A percentile compares a stretch with the other conserved stretches of the same genome.
phyloP scores from a whole-genome alignment of 1,284 basidiomycete genomes.

The Calocybe gambosa region DNA sequence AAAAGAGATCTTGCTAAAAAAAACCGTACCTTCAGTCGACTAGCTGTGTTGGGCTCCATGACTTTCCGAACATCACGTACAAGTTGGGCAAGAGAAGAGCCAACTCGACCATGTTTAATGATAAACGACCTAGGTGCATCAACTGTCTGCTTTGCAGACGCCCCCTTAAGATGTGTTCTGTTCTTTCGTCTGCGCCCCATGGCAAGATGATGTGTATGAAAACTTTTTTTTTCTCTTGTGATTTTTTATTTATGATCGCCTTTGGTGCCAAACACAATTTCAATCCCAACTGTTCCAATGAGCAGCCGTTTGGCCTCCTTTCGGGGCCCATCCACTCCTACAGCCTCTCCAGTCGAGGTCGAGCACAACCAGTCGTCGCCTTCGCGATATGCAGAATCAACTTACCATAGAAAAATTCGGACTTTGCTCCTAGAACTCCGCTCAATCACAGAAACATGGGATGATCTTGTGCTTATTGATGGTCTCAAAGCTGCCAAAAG shows the following conservation, averaged over 20 bases:
- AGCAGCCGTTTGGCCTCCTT: constrained; percentile 61
- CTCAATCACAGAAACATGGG: constrained; percentile 60
- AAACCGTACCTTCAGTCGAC: constrained; percentile 69
- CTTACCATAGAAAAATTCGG: constrained; percentile 67
- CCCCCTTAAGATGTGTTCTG: constrained; percentile 78
- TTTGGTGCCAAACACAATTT: constrained; percentile 19
- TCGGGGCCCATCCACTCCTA: constrained; percentile 68
- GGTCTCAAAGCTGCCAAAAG: constrained; percentile 60
- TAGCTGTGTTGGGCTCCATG: constrained; percentile 98
- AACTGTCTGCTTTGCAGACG: constrained; percentile 26
- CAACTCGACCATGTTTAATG: constrained; percentile 93
- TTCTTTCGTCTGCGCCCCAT: constrained; percentile 84
- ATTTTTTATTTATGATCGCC: constrained; percentile 4
- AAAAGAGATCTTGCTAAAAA: background rate
- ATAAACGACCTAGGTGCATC: constrained; percentile 75
- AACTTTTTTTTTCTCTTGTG: constrained; percentile 3
- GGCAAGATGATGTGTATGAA: constrained; percentile 6
- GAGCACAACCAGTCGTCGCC: constrained; percentile 42
- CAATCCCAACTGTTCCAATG: background rate
- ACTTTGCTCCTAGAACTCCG: constrained; percentile 58
- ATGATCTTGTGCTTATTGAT: constrained; percentile 69
- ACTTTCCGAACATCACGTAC: constrained; percentile 91
- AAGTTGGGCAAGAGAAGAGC: constrained; percentile 80
- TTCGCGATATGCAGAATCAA: constrained; percentile 52
- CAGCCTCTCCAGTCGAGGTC: constrained; percentile 52